Percentiles rank a stretch among this genome's conserved stretches.
phyloP scores from a whole-genome alignment of 1,139 yeast species.

The Blastobotrys apis region DNA sequence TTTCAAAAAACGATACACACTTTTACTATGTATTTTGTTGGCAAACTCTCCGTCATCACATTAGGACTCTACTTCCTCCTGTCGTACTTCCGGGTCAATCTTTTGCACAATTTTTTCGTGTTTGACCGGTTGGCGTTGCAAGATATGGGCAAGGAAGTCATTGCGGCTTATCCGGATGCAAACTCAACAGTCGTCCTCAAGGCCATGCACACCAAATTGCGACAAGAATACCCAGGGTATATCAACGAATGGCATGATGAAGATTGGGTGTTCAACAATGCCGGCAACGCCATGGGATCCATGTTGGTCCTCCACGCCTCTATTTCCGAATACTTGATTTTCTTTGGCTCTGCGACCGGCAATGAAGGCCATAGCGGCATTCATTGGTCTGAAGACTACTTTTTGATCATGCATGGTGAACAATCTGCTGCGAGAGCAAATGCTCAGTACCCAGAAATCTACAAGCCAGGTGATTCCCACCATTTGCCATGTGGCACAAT shows the following conservation, averaged over 20 bases:
- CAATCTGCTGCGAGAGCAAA: conserved; percentile 69
- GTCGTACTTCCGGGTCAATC: conserved; percentile 22
- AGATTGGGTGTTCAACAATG: conserved; percentile 95
- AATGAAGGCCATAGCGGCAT: conserved; percentile 98
- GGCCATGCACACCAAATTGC: conserved; percentile 56
- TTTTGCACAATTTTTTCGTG: conserved; percentile 57
- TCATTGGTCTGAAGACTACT: conserved; percentile 95
- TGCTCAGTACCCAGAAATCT: conserved; percentile 58
- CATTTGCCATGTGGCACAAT: conserved; percentile 66
- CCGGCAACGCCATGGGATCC: conserved; percentile 99
- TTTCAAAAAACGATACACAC: no score
- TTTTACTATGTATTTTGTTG: conserved; percentile 10
- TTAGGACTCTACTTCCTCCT: conserved; percentile 18
- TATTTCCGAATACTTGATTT: conserved; percentile 83
- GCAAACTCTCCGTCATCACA: conserved; percentile 10
- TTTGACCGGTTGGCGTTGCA: conserved; percentile 51
- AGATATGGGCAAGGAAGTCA: conserved; percentile 44
- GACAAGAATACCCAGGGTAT: conserved; percentile 60
- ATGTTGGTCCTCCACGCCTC: conserved; percentile 96
- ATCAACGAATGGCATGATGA: conserved; percentile 67
- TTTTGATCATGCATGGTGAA: conserved; percentile 78
- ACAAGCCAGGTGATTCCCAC: conserved; percentile 70
- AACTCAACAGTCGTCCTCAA: conserved; percentile 58
- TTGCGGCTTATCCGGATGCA: conserved; percentile 51
- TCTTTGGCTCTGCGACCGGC: conserved; percentile 85